Conservation (phyloP, 208 protist species). For the Entamoeba histolytica region DNA sequence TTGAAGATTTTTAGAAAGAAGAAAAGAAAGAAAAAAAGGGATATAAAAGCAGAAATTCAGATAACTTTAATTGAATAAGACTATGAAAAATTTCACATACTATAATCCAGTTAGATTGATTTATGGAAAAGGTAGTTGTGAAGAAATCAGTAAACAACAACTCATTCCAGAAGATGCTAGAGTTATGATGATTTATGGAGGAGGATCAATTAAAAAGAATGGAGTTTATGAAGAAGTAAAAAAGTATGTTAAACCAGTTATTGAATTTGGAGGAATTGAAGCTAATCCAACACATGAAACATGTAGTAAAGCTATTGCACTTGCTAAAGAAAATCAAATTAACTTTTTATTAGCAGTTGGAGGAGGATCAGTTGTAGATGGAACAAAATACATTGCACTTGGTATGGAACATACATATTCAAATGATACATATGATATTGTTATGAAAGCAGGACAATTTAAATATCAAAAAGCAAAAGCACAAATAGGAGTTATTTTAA, state of each 20-base stretch:
- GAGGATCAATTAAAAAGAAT: conserved; percentile 7
- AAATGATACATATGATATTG: too few species aligned
- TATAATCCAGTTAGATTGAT: not conserved
- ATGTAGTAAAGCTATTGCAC: not conserved
- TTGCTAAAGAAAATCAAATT: not conserved
- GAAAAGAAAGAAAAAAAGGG: too few species aligned
- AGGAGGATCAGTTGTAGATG: conserved; percentile 10
- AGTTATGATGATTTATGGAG: not conserved
- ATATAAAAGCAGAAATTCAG: too few species aligned
- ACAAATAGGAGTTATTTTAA: not conserved
- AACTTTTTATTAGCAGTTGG: conserved; percentile 8
- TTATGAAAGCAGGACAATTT: not conserved
- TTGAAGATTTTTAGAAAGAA: too few species aligned
- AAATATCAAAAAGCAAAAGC: not conserved
- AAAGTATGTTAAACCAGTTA: not conserved
- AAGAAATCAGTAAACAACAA: not conserved
- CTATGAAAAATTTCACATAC: not conserved
- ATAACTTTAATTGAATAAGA: not conserved
- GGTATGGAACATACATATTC: not conserved
- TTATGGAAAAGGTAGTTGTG: not conserved
- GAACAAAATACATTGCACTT: not conserved
- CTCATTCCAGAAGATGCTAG: not conserved
- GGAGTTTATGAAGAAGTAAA: conserved; percentile 5
- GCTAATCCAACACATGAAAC: conserved; percentile 1
- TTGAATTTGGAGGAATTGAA: conserved; percentile 4